Evolutionary conservation across 1,284 basidiomycete species (phyloP).

Genomic region (Meira miltonrushii): DNA sequence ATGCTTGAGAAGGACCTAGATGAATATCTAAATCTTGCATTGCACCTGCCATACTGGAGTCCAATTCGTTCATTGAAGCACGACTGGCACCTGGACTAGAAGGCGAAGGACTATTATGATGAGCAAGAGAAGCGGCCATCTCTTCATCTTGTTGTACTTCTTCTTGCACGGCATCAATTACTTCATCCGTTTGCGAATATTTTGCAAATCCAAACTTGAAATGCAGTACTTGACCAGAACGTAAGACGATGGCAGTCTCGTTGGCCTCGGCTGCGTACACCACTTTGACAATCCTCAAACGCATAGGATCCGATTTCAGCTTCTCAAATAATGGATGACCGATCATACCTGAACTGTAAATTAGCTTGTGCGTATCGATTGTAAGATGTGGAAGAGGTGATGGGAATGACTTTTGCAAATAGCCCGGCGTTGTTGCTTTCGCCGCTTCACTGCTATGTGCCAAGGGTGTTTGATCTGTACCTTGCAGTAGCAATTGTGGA

Average conservation of each 20-base stretch:
- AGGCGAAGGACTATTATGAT: not conserved
- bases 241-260: constrained; percentile 30
- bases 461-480: constrained; percentile 9
- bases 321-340: constrained; percentile 33
- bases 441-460: constrained; percentile 14
- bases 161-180: constrained; percentile 28
- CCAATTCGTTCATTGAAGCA: constrained; percentile 13
- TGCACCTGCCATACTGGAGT: constrained; percentile 27
- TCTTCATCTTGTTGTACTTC: constrained; percentile 25
- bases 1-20: not conserved
- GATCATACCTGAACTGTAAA: constrained; percentile 23
- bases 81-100: not conserved
- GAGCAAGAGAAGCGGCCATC: constrained; percentile 11
- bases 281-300: constrained; percentile 23
- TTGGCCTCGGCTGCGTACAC: constrained; percentile 35
- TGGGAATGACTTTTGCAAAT: constrained; percentile 33
- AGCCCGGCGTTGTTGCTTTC: constrained; percentile 3
- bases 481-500: constrained; percentile 41
- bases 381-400: constrained; percentile 43
- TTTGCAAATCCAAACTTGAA: constrained; percentile 30
- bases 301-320: constrained; percentile 15
- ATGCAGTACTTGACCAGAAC: constrained; percentile 35
- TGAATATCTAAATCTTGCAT: constrained; percentile 25
- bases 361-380: constrained; percentile 21
- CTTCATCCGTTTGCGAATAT: constrained; percentile 27